These are phyloP conservation scores for Prosopis cineraria DNA, from an alignment of 306 rosid species.

Conservation along the genomic window DNA sequence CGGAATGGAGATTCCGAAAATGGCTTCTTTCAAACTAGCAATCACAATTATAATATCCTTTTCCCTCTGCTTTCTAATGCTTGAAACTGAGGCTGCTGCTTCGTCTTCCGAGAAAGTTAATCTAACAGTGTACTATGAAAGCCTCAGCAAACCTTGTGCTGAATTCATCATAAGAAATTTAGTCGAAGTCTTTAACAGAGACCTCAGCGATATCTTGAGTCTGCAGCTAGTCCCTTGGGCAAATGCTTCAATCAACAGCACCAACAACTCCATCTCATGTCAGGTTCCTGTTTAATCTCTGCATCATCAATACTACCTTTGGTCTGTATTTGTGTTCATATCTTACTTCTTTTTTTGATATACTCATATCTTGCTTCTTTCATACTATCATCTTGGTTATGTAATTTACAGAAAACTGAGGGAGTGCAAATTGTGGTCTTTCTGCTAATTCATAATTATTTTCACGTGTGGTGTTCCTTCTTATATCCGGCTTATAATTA, in stretches of 20 bases:
- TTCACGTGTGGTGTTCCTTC: neutral
- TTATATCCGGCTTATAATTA: neutral
- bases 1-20: neutral
- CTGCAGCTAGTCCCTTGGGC: conserved; percentile 52
- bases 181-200: neutral
- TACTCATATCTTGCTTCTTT: neutral
- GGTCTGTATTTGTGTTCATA: neutral
- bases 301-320: neutral
- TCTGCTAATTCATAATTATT: too few relatives aligned
- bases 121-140: conserved; percentile 1
- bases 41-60: neutral
- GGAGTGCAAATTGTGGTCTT: too few relatives aligned
- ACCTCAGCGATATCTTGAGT: neutral
- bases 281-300: conserved; percentile 47
- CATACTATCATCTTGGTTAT: neutral
- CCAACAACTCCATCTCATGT: conserved; percentile 44
- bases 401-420: too few relatives aligned
- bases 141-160: neutral
- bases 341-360: neutral
- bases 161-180: neutral
- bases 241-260: conserved; percentile 36
- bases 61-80: neutral
- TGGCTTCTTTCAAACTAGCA: conserved; percentile 1
- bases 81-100: neutral
- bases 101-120: neutral